phyloP scores from a whole-genome alignment of 2,329 filamentous ascomycete species.

The Penicillium glabrum region DNA sequence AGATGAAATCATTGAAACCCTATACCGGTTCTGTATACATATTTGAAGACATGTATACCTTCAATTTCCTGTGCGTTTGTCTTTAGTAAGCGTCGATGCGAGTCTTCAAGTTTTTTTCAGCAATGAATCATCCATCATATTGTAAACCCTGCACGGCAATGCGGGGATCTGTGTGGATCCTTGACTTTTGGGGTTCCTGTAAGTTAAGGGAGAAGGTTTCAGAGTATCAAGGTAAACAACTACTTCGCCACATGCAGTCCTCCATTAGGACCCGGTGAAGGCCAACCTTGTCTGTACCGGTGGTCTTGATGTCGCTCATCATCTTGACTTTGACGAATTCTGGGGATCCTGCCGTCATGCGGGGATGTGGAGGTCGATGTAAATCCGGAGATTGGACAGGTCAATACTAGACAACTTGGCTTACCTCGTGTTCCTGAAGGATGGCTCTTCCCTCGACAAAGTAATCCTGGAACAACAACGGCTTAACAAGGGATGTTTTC shows the following conservation, averaged over 20 bases:
- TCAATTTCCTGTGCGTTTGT: no score
- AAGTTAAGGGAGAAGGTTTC: background rate
- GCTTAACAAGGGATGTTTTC: constrained; percentile 5
- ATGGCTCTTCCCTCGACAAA: no score
- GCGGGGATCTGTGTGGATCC: background rate
- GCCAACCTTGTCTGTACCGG: background rate
- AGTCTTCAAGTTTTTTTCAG: no score
- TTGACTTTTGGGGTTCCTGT: background rate
- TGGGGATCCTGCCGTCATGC: constrained; percentile 1
- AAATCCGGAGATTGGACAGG: constrained; percentile 7
- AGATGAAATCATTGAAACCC: no score
- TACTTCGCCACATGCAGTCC: background rate
- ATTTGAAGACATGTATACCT: no score
- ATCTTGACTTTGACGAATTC: background rate
- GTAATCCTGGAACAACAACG: no score
- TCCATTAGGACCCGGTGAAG: background rate
- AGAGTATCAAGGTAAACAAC: background rate
- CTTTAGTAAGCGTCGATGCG: no score
- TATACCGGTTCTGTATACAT: no score
- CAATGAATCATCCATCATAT: no score
- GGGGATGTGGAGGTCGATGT: constrained; percentile 13
- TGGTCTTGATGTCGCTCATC: background rate
- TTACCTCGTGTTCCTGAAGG: no score
- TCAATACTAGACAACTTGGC: background rate
- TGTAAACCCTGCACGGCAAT: background rate